Conservation (phyloP, 768 basidiomycete species). For the Chalciporus sphaerocephalus region DNA sequence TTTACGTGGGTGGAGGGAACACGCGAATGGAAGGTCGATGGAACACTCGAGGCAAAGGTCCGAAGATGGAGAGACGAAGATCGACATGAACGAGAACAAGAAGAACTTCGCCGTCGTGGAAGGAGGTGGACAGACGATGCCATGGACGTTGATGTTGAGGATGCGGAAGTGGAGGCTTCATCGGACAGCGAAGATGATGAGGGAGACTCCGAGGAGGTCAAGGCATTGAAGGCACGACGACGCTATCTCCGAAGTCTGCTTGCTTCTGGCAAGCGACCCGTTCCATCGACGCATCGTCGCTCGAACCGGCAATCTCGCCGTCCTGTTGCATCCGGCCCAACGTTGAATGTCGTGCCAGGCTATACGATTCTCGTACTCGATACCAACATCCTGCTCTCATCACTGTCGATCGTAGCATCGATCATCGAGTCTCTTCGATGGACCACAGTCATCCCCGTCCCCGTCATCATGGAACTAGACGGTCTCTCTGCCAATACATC, state of each 20-base stretch:
- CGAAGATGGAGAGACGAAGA: conserved; percentile 68
- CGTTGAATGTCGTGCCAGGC: conserved; percentile 65
- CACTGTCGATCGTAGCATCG: conserved; percentile 64
- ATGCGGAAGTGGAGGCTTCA: conserved; percentile 44
- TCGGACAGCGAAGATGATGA: conserved; percentile 51
- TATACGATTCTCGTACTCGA: conserved; percentile 91
- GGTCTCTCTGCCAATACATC: conserved; percentile 68
- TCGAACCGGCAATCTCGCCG: conserved; percentile 27
- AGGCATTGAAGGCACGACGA: conserved; percentile 77
- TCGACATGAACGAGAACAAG: conserved; percentile 58
- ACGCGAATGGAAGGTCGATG: conserved; percentile 60
- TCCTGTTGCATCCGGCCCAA: conserved; percentile 33
- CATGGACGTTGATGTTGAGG: conserved; percentile 68
- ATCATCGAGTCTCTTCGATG: conserved; percentile 78
- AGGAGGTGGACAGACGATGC: conserved; percentile 61
- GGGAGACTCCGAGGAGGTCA: conserved; percentile 67
- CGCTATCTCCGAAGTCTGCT: conserved; percentile 71
- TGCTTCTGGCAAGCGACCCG: conserved; percentile 37
- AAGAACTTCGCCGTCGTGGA: conserved; percentile 60
- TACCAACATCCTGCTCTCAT: conserved; percentile 90
- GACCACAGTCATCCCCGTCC: conserved; percentile 89
- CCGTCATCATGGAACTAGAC: conserved; percentile 95
- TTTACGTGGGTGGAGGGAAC: conserved; percentile 62
- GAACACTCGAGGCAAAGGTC: conserved; percentile 64
- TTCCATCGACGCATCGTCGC: conserved; percentile 28